Evolutionary conservation across 2,329 filamentous ascomycete species (phyloP).

Genomic region (Trichoderma atrobrunneum): DNA sequence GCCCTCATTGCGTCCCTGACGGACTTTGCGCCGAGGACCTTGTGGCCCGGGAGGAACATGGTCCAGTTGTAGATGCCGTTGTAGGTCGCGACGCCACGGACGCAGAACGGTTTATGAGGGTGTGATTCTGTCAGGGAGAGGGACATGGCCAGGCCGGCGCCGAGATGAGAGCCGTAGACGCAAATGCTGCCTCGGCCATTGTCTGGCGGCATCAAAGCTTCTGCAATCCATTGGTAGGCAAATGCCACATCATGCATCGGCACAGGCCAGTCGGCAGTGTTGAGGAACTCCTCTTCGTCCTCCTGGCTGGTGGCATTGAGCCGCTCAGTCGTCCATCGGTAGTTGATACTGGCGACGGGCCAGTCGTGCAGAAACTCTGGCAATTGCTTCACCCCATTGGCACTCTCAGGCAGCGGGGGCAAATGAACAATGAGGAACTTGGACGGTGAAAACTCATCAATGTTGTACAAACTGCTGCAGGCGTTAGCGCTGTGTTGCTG

Average conservation of each 20-base stretch:
- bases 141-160: slow-evolving; percentile 55
- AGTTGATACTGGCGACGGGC: slow-evolving; percentile 56
- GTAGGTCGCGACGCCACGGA: slow-evolving; percentile 54
- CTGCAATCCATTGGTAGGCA: slow-evolving; percentile 52
- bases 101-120: slow-evolving; percentile 40
- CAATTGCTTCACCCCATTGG: slow-evolving; percentile 29
- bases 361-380: slow-evolving; percentile 42
- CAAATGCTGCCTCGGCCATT: slow-evolving; percentile 37
- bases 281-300: background rate
- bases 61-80: slow-evolving; percentile 67
- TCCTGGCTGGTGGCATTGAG: slow-evolving; percentile 15
- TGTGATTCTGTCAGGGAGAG: slow-evolving; percentile 57
- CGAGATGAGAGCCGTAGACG: slow-evolving; percentile 57
- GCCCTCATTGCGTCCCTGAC: background rate
- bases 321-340: slow-evolving; percentile 48
- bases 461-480: slow-evolving; percentile 49
- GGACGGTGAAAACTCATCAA: slow-evolving; percentile 35
- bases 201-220: slow-evolving; percentile 41
- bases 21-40: slow-evolving; percentile 35
- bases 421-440: slow-evolving; percentile 55
- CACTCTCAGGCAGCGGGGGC: slow-evolving; percentile 44
- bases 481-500: background rate
- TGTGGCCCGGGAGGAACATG: slow-evolving; percentile 54
- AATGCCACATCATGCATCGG: slow-evolving; percentile 56
- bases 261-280: slow-evolving; percentile 48